Conservation (phyloP, 2,329 filamentous ascomycete genomes). For the Nemania sp. region DNA sequence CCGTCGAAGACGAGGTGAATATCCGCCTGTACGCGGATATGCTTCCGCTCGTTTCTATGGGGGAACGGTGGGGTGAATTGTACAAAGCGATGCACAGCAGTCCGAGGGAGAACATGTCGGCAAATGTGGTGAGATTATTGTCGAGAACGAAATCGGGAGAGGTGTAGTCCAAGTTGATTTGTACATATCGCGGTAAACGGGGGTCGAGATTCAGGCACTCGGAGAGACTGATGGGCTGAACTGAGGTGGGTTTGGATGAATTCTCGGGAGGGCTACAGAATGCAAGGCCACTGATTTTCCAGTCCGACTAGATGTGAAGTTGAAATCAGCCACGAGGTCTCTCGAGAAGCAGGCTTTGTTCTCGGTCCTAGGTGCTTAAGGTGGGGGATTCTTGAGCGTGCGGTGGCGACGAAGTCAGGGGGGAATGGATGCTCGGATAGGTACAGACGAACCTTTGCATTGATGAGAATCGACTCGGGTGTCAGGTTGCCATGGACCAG, state of each 20-base stretch:
- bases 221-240: slow-evolving; percentile 78
- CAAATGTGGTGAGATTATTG: slow-evolving; percentile 78
- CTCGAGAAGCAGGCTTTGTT: too few relatives aligned
- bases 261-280: slow-evolving; percentile 83
- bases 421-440: background rate
- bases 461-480: slow-evolving; percentile 90
- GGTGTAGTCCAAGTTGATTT: slow-evolving; percentile 89
- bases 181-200: slow-evolving; percentile 78
- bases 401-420: background rate
- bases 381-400: background rate
- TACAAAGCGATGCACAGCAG: slow-evolving; percentile 88
- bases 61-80: slow-evolving; percentile 90
- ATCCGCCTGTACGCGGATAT: slow-evolving; percentile 82
- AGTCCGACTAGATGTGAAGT: slow-evolving; percentile 71
- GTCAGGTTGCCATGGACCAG: slow-evolving; percentile 94
- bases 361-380: background rate
- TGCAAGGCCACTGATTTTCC: slow-evolving; percentile 95
- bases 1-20: slow-evolving; percentile 76
- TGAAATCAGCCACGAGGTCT: slow-evolving; percentile 38
- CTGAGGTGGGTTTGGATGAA: slow-evolving; percentile 73
- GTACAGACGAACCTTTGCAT: slow-evolving; percentile 71
- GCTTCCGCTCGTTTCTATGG: slow-evolving; percentile 80
- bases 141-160: slow-evolving; percentile 95
- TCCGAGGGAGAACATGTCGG: slow-evolving; percentile 94
- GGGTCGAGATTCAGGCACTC: slow-evolving; percentile 87